Percentiles rank a stretch among this genome's conserved stretches.
phyloP scores from a whole-genome alignment of 2,329 filamentous ascomycete genomes.

The Alternaria burnsii region DNA sequence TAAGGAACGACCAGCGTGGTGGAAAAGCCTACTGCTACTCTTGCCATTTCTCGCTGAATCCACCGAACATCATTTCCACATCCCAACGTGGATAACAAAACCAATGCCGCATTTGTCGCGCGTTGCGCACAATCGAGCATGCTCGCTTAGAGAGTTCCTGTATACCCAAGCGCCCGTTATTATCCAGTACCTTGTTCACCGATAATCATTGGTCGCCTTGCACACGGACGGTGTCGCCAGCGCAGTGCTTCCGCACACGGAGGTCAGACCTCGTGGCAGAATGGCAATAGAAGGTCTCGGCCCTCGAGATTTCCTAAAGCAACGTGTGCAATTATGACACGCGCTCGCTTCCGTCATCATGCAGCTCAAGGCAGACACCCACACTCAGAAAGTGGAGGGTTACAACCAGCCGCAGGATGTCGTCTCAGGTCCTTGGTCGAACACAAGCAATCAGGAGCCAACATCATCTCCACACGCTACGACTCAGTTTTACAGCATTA shows the following conservation, averaged over 20 bases:
- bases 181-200: slow-evolving; percentile 24
- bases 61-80: slow-evolving; percentile 10
- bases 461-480: slow-evolving; percentile 1
- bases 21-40: slow-evolving; percentile 19
- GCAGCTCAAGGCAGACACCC: slow-evolving; percentile 36
- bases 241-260: slow-evolving; percentile 20
- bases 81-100: slow-evolving; percentile 7
- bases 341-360: slow-evolving; percentile 30
- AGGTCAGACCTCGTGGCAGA: slow-evolving; percentile 37
- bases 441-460: slow-evolving; percentile 25
- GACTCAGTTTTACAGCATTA: slow-evolving; percentile 7
- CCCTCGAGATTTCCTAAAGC: slow-evolving; percentile 24
- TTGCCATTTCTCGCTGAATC: slow-evolving; percentile 1
- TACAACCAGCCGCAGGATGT: slow-evolving; percentile 21
- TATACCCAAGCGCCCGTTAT: slow-evolving; percentile 31
- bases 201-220: slow-evolving; percentile 26
- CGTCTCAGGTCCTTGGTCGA: slow-evolving; percentile 19
- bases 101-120: slow-evolving; percentile 19
- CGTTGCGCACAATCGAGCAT: slow-evolving; percentile 4
- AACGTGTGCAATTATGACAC: slow-evolving; percentile 25
- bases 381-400: slow-evolving; percentile 13
- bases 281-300: slow-evolving; percentile 28
- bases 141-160: slow-evolving; percentile 18
- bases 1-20: slow-evolving; percentile 24
- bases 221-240: slow-evolving; percentile 20